These are phyloP conservation scores for Phytophthora hibernalis DNA, from an alignment of 352 stramenopile species.

Conservation along the genomic window DNA sequence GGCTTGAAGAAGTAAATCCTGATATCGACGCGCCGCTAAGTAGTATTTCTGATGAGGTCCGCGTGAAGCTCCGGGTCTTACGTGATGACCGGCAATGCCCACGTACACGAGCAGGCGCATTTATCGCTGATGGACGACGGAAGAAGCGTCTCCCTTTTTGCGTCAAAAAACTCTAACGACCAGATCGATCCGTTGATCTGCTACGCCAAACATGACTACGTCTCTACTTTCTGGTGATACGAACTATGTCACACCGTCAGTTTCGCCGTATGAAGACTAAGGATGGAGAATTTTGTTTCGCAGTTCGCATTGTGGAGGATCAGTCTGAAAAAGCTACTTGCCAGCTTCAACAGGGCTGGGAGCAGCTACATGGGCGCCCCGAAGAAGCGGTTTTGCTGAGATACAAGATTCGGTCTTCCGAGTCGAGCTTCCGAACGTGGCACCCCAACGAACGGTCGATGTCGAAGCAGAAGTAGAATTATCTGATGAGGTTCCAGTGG, in stretches of 20 bases:
- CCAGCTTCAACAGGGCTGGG: slow-evolving; percentile 4
- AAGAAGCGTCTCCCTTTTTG: too few species aligned
- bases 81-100: background rate
- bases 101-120: background rate
- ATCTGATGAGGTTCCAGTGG: background rate
- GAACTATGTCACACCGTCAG: background rate
- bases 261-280: background rate
- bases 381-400: slow-evolving; percentile 2
- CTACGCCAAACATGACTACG: background rate
- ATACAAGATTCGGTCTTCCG: slow-evolving; percentile 14
- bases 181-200: background rate
- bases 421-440: slow-evolving; percentile 4
- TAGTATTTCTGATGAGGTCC: too few species aligned
- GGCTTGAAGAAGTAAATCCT: too few species aligned
- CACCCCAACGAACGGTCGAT: background rate
- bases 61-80: too few species aligned
- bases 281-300: background rate
- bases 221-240: background rate
- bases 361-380: background rate
- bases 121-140: background rate
- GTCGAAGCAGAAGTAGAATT: background rate
- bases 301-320: slow-evolving; percentile 4
- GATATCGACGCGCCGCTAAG: too few species aligned
- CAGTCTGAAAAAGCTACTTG: background rate
- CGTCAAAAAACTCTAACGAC: background rate